Evolutionary conservation across 352 stramenopile species (phyloP).

Genomic region (Pythium angustatum): DNA sequence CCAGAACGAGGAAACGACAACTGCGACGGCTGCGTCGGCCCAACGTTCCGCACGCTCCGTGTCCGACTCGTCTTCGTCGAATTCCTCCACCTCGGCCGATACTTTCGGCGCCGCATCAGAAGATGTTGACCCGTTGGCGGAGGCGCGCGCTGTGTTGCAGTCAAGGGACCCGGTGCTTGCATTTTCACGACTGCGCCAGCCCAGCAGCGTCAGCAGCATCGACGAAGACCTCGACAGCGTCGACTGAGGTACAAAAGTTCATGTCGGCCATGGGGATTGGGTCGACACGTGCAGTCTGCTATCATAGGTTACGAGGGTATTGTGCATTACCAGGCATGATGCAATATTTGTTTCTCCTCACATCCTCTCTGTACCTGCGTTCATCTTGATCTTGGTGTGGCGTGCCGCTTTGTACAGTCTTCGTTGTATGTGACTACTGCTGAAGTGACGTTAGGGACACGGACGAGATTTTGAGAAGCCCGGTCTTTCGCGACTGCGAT

Average conservation of each 20-base stretch:
- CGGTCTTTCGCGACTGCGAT: too few relatives aligned
- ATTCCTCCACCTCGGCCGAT: conserved; percentile 30
- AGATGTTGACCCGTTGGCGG: not conserved
- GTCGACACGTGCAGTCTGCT: too few relatives aligned
- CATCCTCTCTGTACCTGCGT: too few relatives aligned
- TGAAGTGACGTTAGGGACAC: too few relatives aligned
- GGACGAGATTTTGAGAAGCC: too few relatives aligned
- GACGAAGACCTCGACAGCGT: conserved; percentile 71
- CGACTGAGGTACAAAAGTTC: conserved; percentile 52
- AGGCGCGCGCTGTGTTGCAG: conserved; percentile 5
- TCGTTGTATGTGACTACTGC: too few relatives aligned
- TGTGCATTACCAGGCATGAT: too few relatives aligned
- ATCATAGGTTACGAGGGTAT: too few relatives aligned
- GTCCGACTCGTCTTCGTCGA: conserved; percentile 32
- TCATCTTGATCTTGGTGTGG: too few relatives aligned
- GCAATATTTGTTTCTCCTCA: too few relatives aligned
- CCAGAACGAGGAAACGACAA: conserved; percentile 16
- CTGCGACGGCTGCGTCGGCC: not conserved
- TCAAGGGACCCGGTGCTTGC: conserved; percentile 2
- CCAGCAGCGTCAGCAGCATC: conserved; percentile 37
- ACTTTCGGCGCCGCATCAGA: not conserved
- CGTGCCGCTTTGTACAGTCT: too few relatives aligned
- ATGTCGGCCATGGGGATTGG: too few relatives aligned
- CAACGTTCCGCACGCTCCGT: conserved; percentile 1
- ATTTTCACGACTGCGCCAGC: conserved; percentile 23